Evolutionary conservation across 2,329 filamentous ascomycete species (phyloP).

Genomic region (Beauveria sp.): DNA sequence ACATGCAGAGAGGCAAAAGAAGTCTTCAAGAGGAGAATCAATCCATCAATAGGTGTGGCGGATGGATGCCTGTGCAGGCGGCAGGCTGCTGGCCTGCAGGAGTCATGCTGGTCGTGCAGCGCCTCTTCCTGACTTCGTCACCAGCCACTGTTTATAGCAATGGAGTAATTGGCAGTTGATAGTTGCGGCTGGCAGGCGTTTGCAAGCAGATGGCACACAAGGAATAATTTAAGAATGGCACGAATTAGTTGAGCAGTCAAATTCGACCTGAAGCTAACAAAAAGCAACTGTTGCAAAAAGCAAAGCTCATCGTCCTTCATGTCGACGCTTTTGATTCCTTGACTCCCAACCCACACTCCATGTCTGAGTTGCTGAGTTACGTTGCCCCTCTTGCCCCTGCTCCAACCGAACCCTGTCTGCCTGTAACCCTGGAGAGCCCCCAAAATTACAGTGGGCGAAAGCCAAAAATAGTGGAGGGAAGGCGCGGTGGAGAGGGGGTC

Average conservation of each 20-base stretch:
- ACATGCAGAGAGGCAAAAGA: background rate
- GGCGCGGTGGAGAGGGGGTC: background rate
- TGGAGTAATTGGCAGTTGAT: background rate
- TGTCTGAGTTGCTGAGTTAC: no score
- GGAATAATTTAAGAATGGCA: no score
- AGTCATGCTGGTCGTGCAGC: conserved; percentile 3
- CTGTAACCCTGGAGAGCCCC: background rate
- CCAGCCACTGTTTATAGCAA: background rate
- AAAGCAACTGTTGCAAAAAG: background rate
- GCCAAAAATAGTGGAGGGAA: background rate
- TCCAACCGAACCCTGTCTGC: background rate
- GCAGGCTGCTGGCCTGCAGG: background rate
- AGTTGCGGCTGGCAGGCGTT: background rate
- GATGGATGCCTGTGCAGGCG: background rate
- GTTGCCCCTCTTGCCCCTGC: background rate
- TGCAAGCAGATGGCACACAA: background rate
- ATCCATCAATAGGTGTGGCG: background rate
- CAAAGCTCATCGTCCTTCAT: background rate
- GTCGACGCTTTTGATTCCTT: no score
- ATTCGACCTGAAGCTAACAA: background rate
- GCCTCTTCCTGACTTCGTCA: background rate
- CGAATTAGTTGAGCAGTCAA: background rate
- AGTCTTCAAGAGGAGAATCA: background rate
- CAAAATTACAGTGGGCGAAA: background rate
- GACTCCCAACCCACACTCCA: no score